Evolutionary conservation across 371 early-diverging fungal species (phyloP).

Genomic region (Mucor piriformis): DNA sequence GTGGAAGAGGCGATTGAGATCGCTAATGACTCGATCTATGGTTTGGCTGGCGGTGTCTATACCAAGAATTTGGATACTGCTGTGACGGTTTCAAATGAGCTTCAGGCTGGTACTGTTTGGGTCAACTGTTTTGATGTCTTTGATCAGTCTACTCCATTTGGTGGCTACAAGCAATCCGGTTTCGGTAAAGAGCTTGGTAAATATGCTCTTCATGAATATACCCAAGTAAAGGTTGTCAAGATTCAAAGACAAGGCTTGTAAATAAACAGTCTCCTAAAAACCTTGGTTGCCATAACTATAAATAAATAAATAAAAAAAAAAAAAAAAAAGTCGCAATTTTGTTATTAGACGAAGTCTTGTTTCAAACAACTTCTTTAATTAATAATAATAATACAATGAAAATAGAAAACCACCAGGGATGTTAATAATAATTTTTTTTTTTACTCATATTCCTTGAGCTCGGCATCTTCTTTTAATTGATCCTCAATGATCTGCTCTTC

Average conservation of each 20-base stretch:
- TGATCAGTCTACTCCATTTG: constrained; percentile 73
- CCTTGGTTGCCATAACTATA: too few species aligned
- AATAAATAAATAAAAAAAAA: too few species aligned
- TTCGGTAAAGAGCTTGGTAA: constrained; percentile 79
- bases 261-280: too few species aligned
- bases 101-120: constrained; percentile 84
- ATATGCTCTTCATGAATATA: constrained; percentile 70
- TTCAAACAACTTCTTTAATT: too few species aligned
- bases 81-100: constrained; percentile 56
- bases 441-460: constrained; percentile 40
- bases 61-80: constrained; percentile 69
- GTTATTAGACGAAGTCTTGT: too few species aligned
- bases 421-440: background rate
- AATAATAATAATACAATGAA: too few species aligned
- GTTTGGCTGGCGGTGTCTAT: constrained; percentile 85
- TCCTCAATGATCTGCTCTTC: constrained; percentile 28
- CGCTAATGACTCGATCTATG: constrained; percentile 79
- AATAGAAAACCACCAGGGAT: too few species aligned
- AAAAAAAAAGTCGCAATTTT: too few species aligned
- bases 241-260: constrained; percentile 34
- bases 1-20: constrained; percentile 77
- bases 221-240: constrained; percentile 67
- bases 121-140: constrained; percentile 43
- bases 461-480: constrained; percentile 39
- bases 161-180: constrained; percentile 86